Evolutionary conservation across 768 basidiomycete genomes (phyloP), one percentile per base, ranked within the genome.

Genomic region (Lentinula detonsa): DNA sequence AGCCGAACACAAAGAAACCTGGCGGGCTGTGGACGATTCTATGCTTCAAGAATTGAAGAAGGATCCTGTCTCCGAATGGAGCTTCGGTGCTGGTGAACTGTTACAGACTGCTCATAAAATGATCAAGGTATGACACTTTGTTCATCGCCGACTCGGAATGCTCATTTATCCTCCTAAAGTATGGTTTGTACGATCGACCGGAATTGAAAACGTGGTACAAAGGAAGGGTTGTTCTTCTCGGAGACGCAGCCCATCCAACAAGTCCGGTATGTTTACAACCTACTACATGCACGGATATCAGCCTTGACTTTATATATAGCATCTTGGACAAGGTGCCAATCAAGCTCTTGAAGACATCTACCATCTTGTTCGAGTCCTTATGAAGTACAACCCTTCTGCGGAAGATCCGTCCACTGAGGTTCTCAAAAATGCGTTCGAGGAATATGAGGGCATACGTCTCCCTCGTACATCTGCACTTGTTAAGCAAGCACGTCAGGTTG

Each of bases 221-320:
- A 42, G 75, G 75, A 28, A 71, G 78, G 11, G 73, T 79, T 10
- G 70, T 77, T 7, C 71, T 81, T 40, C 68, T 78, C 10, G 78
- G 79, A 6, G 79, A 80, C 64, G 78, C 77, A 6, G 79, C 78
- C 4, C 78, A 80, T 64, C 78, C 78, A 4, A 78, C 78, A 4
- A 77, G 74, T 62, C 78, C 79, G 0, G 77, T 78, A 62, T 53
- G 78, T 66, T 2, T n/a, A 5, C 16, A 31, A 51, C 8, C n/a
- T 52, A 10, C 45, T 11, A 28, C 28, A 28, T 28, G 28, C 28
- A 28, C 3, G 28, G 4, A 9, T 48, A 18, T 37, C 8, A 48
- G 21, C 23, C 21, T 1, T 23, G 33, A 39, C 42, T 34, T 45
- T 33, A 4, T 51, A 16, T 54, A n/a, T 60, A 79, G 77, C 78